A percentile compares a stretch with the other conserved stretches of the same genome.
phyloP scores from a whole-genome alignment of 257 asterid species.

The Petunia axillaris region DNA sequence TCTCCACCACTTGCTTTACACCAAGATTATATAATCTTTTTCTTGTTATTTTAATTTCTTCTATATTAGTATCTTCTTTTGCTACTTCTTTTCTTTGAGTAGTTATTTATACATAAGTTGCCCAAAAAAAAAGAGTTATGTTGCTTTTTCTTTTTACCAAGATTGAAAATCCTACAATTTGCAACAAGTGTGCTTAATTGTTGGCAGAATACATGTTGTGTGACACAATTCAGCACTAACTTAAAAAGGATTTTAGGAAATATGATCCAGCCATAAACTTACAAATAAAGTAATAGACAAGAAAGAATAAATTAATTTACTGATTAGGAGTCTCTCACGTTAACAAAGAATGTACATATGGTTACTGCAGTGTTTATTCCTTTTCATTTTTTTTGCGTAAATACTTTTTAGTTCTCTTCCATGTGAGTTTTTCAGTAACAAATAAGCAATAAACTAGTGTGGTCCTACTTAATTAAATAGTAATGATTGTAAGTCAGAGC shows the following conservation, averaged over 20 bases:
- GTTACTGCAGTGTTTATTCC: not conserved
- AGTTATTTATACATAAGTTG: no score
- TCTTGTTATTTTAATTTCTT: not conserved
- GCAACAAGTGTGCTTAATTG: not conserved
- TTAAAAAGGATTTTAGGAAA: not conserved
- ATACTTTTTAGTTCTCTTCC: not conserved
- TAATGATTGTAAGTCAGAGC: not conserved
- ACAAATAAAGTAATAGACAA: not conserved
- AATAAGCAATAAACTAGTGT: not conserved
- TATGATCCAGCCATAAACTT: not conserved
- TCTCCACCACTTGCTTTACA: conserved; percentile 11
- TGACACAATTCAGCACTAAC: not conserved
- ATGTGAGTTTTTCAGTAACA: not conserved
- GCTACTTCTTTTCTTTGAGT: no score
- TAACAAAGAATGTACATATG: not conserved
- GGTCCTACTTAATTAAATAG: not conserved
- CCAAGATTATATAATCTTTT: not conserved
- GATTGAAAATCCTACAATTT: not conserved
- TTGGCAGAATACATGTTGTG: not conserved
- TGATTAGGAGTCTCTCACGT: not conserved
- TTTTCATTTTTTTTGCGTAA: not conserved
- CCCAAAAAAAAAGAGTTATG: no score
- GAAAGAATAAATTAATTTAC: not conserved
- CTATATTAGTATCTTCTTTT: not conserved
- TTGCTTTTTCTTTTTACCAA: not conserved